Evolutionary conservation across 2,329 filamentous ascomycete species (phyloP).

Genomic region (Elsinoe necatrix): DNA sequence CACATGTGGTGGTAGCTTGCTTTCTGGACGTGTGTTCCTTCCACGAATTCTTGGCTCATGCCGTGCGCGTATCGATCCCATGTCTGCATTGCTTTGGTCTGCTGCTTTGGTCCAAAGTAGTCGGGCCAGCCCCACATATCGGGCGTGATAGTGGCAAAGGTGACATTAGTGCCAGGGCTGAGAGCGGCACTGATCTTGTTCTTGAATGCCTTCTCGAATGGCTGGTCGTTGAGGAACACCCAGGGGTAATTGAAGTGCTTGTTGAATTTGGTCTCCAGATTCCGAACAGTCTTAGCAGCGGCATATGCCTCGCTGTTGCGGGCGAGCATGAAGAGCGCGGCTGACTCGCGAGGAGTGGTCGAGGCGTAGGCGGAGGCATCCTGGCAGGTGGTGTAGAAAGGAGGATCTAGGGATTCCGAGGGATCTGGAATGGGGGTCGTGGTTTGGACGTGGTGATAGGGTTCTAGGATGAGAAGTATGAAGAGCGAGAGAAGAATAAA

Average conservation of each 20-base stretch:
- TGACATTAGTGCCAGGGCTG: conserved; percentile 17
- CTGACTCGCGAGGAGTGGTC: conserved; percentile 33
- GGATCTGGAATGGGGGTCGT: background rate
- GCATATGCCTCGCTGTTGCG: conserved; percentile 38
- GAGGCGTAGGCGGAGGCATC: background rate
- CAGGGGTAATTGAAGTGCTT: conserved; percentile 41
- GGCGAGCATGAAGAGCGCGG: conserved; percentile 40
- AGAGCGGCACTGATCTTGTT: conserved; percentile 29
- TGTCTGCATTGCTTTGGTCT: conserved; percentile 4
- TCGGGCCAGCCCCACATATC: conserved; percentile 37
- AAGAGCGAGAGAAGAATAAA: background rate
- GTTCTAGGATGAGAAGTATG: background rate
- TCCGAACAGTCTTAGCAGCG: conserved; percentile 35
- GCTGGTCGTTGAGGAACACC: conserved; percentile 41
- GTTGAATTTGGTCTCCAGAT: conserved; percentile 40
- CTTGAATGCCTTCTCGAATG: conserved; percentile 36
- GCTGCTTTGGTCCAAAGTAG: conserved; percentile 18
- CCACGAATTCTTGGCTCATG: conserved; percentile 11
- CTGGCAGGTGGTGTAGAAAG: conserved; percentile 3
- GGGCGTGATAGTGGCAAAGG: conserved; percentile 37
- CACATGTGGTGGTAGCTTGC: conserved; percentile 34
- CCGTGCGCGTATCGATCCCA: conserved; percentile 6
- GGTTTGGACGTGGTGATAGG: conserved; percentile 10
- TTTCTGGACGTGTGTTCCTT: conserved; percentile 16
- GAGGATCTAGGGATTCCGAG: background rate